Base-by-base conservation (phyloP, 2,329 filamentous ascomycete species). In the Verticillium nubilum region DNA sequence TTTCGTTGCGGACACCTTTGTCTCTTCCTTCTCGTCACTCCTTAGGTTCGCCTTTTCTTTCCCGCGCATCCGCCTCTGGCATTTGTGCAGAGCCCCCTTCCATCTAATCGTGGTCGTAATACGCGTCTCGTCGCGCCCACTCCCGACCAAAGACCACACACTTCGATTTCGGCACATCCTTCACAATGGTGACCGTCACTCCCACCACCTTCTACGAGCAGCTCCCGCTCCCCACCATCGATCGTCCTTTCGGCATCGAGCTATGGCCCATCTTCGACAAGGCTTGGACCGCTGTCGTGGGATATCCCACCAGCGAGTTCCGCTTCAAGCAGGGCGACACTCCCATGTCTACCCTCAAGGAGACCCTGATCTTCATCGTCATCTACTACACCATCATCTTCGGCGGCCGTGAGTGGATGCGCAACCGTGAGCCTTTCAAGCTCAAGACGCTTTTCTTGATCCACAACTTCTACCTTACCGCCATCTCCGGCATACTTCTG, bases 241-340 rank as follows among this genome's bases (percentile, higher is more conserved):
- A 97, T 74, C 87, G 90, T 65, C 94, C 94, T 33, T 98, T 98
- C 70, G 95, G 94, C 74, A 80, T 98, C 67, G 83, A 90, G 64
- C 79, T 97, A 75, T 98, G 95, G 95, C 92, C 94, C 68, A 86
- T 96, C 77, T 98, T 98, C 84, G 90, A 89, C 79, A 91, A 92
- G 80, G 87, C 82, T 68, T 98, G 89, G 78, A 88, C 89, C 73
- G 75, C 81, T 60, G 80, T 92, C 65, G 83, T 84, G 60, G 94
- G 94, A 70, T 96, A 94, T 77, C 87, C 91, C 65, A 88, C 90
- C 63, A 87, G 91, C 67, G 87, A 97, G 63, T 98, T 98, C 80
- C 79, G 84, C 65, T 98, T 98, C 77, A 81, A 87, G 62, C 83
- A 87, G 52, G 91, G 91, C 70, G 80, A 86, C 74, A 97, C 93